Conservation (phyloP, 2,329 filamentous ascomycete genomes). For the Huntiella omanensis region DNA sequence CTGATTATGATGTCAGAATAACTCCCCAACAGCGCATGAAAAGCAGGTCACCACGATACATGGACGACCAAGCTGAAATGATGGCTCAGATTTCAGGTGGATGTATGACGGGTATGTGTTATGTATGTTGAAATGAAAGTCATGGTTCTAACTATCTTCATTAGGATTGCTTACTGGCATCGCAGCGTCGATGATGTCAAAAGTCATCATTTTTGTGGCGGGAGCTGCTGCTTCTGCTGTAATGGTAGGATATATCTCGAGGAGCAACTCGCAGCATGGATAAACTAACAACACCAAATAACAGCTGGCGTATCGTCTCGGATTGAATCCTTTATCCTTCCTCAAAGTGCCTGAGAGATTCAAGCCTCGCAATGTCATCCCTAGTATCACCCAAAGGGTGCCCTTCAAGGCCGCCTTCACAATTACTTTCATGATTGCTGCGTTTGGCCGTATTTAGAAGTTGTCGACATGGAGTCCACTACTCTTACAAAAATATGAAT, state of each 20-base stretch:
- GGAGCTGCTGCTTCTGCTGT: constrained; percentile 44
- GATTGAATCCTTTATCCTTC: constrained; percentile 22
- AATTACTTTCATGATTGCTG: constrained; percentile 51
- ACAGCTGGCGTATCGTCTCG: constrained; percentile 26
- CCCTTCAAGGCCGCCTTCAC: constrained; percentile 53
- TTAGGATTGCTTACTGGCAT: constrained; percentile 45
- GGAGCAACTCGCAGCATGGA: background rate
- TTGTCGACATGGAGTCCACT: background rate
- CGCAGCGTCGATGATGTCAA: constrained; percentile 50
- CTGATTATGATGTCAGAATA: background rate
- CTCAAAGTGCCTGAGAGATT: constrained; percentile 14
- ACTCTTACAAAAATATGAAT: background rate
- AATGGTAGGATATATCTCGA: constrained; percentile 29
- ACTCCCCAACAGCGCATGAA: background rate
- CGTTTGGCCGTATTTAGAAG: constrained; percentile 26
- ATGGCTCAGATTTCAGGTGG: constrained; percentile 31
- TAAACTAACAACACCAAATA: constrained; percentile 3
- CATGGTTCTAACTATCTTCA: background rate
- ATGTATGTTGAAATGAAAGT: background rate
- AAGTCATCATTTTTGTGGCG: constrained; percentile 46
- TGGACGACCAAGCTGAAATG: constrained; percentile 3
- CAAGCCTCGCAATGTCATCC: constrained; percentile 5
- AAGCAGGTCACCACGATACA: background rate
- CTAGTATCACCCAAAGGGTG: constrained; percentile 23
- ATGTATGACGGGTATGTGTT: constrained; percentile 28